A percentile compares a stretch with the other conserved stretches of the same genome.
These are phyloP conservation scores for Solanum hybrid DNA, from an alignment of 305 asterid species.

Conservation along the genomic window DNA sequence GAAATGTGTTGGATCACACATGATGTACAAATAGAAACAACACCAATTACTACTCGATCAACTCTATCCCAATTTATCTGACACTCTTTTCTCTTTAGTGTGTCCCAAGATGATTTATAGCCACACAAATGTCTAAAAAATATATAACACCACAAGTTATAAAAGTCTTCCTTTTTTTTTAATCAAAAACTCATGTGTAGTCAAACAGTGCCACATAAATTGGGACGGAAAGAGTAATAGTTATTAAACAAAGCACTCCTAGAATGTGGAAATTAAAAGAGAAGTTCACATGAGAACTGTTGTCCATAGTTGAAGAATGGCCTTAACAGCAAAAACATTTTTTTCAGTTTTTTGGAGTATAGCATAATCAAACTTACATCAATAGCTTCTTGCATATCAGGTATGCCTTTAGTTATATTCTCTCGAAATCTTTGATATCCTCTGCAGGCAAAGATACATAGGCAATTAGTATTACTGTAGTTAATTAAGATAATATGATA, in stretches of 20 bases:
- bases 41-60: not conserved
- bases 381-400: slow-evolving; percentile 89
- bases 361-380: slow-evolving; percentile 42
- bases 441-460: slow-evolving; percentile 30
- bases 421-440: slow-evolving; percentile 71
- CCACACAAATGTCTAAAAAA: not conserved
- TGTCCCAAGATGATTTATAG: too few relatives aligned
- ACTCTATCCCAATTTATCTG: not conserved
- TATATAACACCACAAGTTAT: not conserved
- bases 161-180: not conserved
- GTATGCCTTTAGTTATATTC: slow-evolving; percentile 69
- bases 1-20: not conserved
- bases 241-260: not conserved
- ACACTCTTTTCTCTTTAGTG: not conserved
- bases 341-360: too few relatives aligned
- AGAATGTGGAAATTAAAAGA: not conserved
- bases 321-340: not conserved
- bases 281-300: not conserved
- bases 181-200: not conserved
- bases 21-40: not conserved
- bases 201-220: not conserved
- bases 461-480: not conserved
- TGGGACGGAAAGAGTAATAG: not conserved
- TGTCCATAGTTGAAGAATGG: not conserved
- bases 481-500: not conserved